Conservation (phyloP, 345 rosid genomes). For the Gossypium rotundifolium region DNA sequence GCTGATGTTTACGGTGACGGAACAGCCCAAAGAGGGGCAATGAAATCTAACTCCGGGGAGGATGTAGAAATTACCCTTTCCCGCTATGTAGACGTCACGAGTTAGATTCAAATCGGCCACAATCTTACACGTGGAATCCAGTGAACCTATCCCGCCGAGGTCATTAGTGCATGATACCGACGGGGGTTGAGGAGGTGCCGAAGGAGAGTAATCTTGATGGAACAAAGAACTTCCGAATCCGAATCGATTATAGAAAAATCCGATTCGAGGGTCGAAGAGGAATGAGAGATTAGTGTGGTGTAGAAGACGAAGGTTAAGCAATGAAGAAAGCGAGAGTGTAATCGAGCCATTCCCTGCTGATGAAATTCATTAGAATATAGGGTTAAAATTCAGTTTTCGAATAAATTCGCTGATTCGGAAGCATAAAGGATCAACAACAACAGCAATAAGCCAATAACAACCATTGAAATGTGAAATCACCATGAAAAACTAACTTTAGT, state of each 20-base stretch:
- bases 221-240: conserved; percentile 39
- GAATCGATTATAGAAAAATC: conserved; percentile 39
- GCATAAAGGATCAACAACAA: background rate
- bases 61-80: conserved; percentile 73
- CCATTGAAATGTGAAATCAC: conserved; percentile 10
- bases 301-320: conserved; percentile 15
- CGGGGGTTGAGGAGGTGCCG: conserved; percentile 94
- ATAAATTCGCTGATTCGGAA: conserved; percentile 25
- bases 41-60: conserved; percentile 63
- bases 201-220: conserved; percentile 94
- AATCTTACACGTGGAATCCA: conserved; percentile 87
- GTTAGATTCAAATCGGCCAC: conserved; percentile 81
- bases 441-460: too few relatives aligned
- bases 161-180: conserved; percentile 83
- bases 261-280: conserved; percentile 18
- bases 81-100: conserved; percentile 71
- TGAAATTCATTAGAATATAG: conserved; percentile 50
- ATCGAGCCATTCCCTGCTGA: conserved; percentile 51
- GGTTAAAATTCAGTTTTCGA: conserved; percentile 32
- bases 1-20: conserved; percentile 57
- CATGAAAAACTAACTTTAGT: conserved; percentile 15
- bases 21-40: conserved; percentile 65
- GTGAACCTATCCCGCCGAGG: conserved; percentile 77
- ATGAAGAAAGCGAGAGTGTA: conserved; percentile 18
- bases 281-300: conserved; percentile 21